These are phyloP conservation scores for Pleurotus cornucopiae DNA, from an alignment of 768 basidiomycete genomes.

Conservation along the genomic window DNA sequence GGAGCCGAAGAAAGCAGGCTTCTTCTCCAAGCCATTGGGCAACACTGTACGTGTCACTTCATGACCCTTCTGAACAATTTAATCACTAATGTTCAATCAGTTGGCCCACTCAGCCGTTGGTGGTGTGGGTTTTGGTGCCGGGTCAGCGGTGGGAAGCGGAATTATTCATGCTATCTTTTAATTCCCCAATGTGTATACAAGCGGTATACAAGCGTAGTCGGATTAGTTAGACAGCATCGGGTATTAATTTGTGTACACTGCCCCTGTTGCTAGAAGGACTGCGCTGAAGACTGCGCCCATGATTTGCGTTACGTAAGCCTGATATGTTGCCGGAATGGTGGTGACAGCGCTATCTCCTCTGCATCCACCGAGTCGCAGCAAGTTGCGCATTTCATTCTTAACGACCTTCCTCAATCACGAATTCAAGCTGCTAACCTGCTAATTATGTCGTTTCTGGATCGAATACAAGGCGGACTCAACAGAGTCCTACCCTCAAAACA, in stretches of 20 bases:
- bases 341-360: slow-evolving; percentile 2
- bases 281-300: neutral
- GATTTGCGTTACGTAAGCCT: neutral
- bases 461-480: slow-evolving; percentile 45
- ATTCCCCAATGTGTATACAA: neutral
- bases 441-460: slow-evolving; percentile 56
- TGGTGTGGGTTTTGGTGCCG: slow-evolving; percentile 73
- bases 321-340: neutral
- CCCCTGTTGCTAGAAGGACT: neutral
- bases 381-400: neutral
- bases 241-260: neutral
- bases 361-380: neutral
- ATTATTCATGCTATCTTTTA: slow-evolving; percentile 47
- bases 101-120: slow-evolving; percentile 55
- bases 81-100: slow-evolving; percentile 19
- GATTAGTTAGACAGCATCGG: too few relatives aligned
- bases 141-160: slow-evolving; percentile 41
- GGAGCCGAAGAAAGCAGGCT: slow-evolving; percentile 53
- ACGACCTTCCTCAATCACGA: neutral
- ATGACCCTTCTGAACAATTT: neutral
- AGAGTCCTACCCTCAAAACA: slow-evolving; percentile 43
- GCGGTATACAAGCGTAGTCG: neutral
- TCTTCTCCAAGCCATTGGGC: slow-evolving; percentile 30
- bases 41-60: slow-evolving; percentile 37
- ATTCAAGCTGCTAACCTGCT: neutral